Evolutionary conservation across 2,329 filamentous ascomycete genomes (phyloP).

Genomic region (Coniochaeta sp.): DNA sequence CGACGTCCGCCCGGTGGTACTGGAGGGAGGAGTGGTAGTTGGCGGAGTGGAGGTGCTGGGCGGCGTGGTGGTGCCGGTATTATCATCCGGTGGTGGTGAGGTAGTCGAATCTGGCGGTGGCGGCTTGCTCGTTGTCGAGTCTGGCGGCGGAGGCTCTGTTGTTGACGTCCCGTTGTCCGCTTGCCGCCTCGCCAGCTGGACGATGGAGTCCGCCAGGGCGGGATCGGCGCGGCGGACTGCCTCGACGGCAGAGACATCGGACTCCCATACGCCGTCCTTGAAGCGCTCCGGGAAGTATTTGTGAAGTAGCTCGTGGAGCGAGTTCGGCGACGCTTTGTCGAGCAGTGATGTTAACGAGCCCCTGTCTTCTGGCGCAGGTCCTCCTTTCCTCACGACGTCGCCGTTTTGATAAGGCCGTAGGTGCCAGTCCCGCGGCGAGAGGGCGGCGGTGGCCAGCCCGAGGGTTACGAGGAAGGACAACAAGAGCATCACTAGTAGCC

Average conservation of each 20-base stretch:
- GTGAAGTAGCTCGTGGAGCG: slow-evolving; percentile 61
- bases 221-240: slow-evolving; percentile 55
- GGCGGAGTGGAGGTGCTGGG: not conserved
- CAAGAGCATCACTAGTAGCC: slow-evolving; percentile 13
- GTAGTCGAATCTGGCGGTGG: slow-evolving; percentile 11
- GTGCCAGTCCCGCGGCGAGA: slow-evolving; percentile 4
- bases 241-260: slow-evolving; percentile 57
- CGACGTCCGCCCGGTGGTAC: not conserved
- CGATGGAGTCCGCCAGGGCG: slow-evolving; percentile 53
- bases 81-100: slow-evolving; percentile 10
- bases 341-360: slow-evolving; percentile 28
- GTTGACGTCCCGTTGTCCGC: slow-evolving; percentile 23
- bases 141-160: slow-evolving; percentile 10
- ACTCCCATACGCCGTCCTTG: slow-evolving; percentile 61
- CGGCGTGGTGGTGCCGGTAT: slow-evolving; percentile 9
- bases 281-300: slow-evolving; percentile 55
- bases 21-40: not conserved
- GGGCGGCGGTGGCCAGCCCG: slow-evolving; percentile 13
- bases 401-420: slow-evolving; percentile 4
- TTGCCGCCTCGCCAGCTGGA: slow-evolving; percentile 59
- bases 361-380: not conserved
- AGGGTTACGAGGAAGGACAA: slow-evolving; percentile 15
- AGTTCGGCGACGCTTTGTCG: slow-evolving; percentile 47
- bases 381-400: not conserved
- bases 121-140: slow-evolving; percentile 8